Conservation (phyloP, 345 rosid genomes). For the Syzygium aqueum region DNA sequence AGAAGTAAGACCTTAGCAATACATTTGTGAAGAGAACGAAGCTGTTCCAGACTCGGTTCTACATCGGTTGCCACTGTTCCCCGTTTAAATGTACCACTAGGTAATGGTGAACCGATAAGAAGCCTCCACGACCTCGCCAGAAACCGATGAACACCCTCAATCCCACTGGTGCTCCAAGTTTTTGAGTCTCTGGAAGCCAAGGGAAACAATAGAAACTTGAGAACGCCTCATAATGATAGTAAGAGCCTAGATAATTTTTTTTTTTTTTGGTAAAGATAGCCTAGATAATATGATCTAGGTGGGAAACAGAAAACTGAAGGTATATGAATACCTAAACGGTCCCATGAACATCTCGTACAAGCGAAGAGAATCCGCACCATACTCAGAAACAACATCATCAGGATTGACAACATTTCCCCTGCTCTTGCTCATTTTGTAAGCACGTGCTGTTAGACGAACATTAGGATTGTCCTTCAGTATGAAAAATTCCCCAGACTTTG, state of each 20-base stretch:
- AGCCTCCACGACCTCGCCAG: conserved; percentile 88
- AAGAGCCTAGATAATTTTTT: background rate
- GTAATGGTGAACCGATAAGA: conserved; percentile 56
- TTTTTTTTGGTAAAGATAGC: no score
- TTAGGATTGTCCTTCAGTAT: conserved; percentile 55
- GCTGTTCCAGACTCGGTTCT: conserved; percentile 67
- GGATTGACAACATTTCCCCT: conserved; percentile 97
- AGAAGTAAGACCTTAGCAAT: conserved; percentile 61
- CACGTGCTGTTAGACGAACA: conserved; percentile 58
- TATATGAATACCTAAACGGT: conserved; percentile 73
- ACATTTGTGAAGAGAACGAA: conserved; percentile 70
- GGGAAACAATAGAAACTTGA: background rate
- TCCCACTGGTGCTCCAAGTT: conserved; percentile 93
- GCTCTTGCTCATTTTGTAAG: conserved; percentile 97
- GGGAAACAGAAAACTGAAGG: background rate
- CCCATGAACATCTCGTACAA: conserved; percentile 99
- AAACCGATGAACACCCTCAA: conserved; percentile 92
- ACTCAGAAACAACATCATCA: conserved; percentile 74
- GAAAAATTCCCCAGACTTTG: conserved; percentile 68
- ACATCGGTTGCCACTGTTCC: conserved; percentile 50
- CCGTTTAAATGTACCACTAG: conserved; percentile 49
- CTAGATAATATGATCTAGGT: background rate
- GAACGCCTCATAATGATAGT: background rate
- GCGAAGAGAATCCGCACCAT: conserved; percentile 95
- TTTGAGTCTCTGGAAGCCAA: conserved; percentile 60